Conservation (phyloP, 139 green algal genomes). For the Axilococcus clingmanii region DNA sequence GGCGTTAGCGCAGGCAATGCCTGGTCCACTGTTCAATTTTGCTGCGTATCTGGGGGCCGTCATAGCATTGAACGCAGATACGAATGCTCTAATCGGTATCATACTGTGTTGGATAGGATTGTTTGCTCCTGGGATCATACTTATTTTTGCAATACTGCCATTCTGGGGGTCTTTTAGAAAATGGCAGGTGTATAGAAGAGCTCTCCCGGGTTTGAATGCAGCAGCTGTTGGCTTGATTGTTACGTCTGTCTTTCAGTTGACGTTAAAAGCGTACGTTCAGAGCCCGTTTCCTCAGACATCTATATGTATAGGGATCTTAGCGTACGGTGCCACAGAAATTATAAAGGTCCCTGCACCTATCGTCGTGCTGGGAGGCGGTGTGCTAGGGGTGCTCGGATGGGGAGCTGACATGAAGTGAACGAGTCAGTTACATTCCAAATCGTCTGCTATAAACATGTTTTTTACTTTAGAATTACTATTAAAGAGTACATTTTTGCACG, state of each 20-base stretch:
- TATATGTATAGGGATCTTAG: slow-evolving; percentile 63
- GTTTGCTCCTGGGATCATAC: slow-evolving; percentile 79
- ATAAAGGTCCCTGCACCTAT: slow-evolving; percentile 57
- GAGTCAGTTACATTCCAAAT: too few species aligned
- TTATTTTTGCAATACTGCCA: slow-evolving; percentile 88
- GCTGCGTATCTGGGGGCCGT: slow-evolving; percentile 86
- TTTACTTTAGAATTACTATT: too few species aligned
- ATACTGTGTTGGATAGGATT: slow-evolving; percentile 75
- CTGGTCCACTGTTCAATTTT: slow-evolving; percentile 95
- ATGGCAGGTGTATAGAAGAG: slow-evolving; percentile 42
- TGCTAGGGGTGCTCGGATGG: slow-evolving; percentile 61
- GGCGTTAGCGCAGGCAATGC: slow-evolving; percentile 52
- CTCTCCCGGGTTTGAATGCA: slow-evolving; percentile 71
- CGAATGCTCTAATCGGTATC: slow-evolving; percentile 48
- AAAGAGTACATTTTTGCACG: too few species aligned
- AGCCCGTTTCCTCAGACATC: slow-evolving; percentile 49
- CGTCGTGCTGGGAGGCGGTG: slow-evolving; percentile 54
- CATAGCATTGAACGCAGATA: slow-evolving; percentile 50
- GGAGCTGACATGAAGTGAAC: slow-evolving; percentile 49
- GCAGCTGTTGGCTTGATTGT: slow-evolving; percentile 81
- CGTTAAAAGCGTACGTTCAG: slow-evolving; percentile 42
- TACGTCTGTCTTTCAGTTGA: slow-evolving; percentile 71
- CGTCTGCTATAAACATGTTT: too few species aligned
- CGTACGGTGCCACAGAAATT: slow-evolving; percentile 50
- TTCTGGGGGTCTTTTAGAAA: slow-evolving; percentile 75